Conservation (phyloP, 441 rosid species). For the Raphanus hybrid region DNA sequence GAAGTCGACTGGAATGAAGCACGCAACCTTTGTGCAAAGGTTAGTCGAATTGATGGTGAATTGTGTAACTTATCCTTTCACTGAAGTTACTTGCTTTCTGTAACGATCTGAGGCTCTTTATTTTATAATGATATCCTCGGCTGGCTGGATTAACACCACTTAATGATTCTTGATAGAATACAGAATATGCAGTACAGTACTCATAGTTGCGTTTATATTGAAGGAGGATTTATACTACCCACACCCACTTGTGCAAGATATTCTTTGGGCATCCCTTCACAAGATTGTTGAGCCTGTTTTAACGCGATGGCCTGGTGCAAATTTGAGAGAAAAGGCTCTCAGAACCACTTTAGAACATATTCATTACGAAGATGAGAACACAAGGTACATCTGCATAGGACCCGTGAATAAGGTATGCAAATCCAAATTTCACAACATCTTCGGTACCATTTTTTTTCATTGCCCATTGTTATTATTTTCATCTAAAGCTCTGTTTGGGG, state of each 20-base stretch:
- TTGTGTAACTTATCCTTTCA: neutral
- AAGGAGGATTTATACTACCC: slow-evolving; percentile 85
- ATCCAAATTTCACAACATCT: slow-evolving; percentile 7
- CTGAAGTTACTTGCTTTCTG: slow-evolving; percentile 17
- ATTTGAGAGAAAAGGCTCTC: slow-evolving; percentile 83
- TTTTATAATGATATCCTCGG: slow-evolving; percentile 16
- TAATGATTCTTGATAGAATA: slow-evolving; percentile 7
- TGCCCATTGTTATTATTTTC: slow-evolving; percentile 8
- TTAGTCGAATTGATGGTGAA: slow-evolving; percentile 43
- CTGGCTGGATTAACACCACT: slow-evolving; percentile 10
- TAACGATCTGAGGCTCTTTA: neutral
- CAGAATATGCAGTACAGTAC: slow-evolving; percentile 6
- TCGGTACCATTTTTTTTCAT: neutral
- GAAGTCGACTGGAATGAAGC: slow-evolving; percentile 73
- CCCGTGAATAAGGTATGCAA: slow-evolving; percentile 87
- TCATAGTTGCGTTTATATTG: slow-evolving; percentile 26
- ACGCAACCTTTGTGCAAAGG: slow-evolving; percentile 83
- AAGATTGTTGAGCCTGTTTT: slow-evolving; percentile 67
- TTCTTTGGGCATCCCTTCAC: slow-evolving; percentile 68
- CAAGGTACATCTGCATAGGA: slow-evolving; percentile 91
- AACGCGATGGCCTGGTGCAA: slow-evolving; percentile 85
- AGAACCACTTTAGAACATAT: slow-evolving; percentile 64
- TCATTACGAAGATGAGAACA: slow-evolving; percentile 95
- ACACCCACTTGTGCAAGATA: slow-evolving; percentile 72
- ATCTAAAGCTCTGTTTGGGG: slow-evolving; percentile 18